Evolutionary conservation across 2,329 filamentous ascomycete species (phyloP), one percentile per base, ranked within the genome.

Genomic region (Clonostachys rosea): DNA sequence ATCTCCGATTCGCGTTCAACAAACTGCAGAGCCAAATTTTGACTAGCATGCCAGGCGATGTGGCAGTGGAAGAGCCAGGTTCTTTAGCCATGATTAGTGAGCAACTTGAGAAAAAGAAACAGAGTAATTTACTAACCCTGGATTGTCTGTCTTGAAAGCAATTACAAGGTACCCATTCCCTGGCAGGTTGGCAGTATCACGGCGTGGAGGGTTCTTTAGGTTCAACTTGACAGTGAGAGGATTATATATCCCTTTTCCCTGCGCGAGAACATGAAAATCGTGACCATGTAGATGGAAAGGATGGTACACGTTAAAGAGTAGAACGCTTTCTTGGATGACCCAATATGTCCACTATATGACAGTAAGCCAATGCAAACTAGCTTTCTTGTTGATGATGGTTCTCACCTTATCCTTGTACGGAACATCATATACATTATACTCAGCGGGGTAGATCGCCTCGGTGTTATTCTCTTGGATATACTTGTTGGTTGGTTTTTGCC

Each of bases 61-160:
- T 76, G 74, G 54, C 74, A 77, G 54, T 76, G 74, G 52, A 76
- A 67, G 1, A 74, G 56, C 73, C 73, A 76, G 0, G 63, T 60
- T 1, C 24, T 30, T 30, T 9, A 9, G 5, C 8, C 24, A 30
- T 30, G 7, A 8, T 30, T 30, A 30, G 24, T 30, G 20, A 30
- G 8, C 8, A 30, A 30, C 24, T 30, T 30, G 24, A 30, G 8
- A 8, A 3, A 30, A 30, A 9, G 8, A 9, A 9, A 8, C 24
- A 30, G 2, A 30, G 2, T 2, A 30, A 30, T 30, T 30, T 30
- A 30, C 24, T 30, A 2, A 30, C 24, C 75, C 74, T 2, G 75
- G 71, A 57, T 78, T 80, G 47, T 70, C 65, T 0, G 68, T 67
- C 54, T 73, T 61, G 50, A 76, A 74, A 2, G 72, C 75, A 45